phyloP scores from a whole-genome alignment of 2,329 filamentous ascomycete species.

The Nemania serpens region DNA sequence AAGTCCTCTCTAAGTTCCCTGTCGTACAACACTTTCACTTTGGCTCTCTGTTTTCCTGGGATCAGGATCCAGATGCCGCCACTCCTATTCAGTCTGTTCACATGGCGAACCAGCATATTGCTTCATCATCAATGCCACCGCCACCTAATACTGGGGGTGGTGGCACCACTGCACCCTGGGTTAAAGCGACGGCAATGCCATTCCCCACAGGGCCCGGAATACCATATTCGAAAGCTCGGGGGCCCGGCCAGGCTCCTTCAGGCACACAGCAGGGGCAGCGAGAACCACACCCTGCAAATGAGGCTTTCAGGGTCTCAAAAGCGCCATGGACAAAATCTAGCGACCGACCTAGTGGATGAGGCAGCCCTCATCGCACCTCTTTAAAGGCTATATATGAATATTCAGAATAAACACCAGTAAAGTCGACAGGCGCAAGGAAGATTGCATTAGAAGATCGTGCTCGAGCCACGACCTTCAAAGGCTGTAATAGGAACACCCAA shows the following conservation, averaged over 20 bases:
- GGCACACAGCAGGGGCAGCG: conserved; percentile 29
- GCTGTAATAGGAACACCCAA: too few relatives aligned
- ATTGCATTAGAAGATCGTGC: too few relatives aligned
- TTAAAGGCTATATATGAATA: not conserved
- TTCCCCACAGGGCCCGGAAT: conserved; percentile 40
- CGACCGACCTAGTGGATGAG: conserved; percentile 37
- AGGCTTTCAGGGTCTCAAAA: conserved; percentile 24
- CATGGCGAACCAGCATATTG: conserved; percentile 58
- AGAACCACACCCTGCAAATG: conserved; percentile 27
- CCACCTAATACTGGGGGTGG: conserved; percentile 27
- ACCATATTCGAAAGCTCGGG: conserved; percentile 36
- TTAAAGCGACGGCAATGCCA: conserved; percentile 48
- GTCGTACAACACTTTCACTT: conserved; percentile 97
- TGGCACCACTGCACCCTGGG: conserved; percentile 53
- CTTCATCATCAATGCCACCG: conserved; percentile 38
- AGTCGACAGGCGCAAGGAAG: too few relatives aligned
- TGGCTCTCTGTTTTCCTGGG: conserved; percentile 79
- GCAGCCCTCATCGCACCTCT: not conserved
- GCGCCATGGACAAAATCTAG: conserved; percentile 39
- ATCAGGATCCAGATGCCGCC: conserved; percentile 65
- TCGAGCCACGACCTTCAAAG: too few relatives aligned
- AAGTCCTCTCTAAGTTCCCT: conserved; percentile 94
- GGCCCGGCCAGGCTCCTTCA: conserved; percentile 29
- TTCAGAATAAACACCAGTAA: too few relatives aligned
- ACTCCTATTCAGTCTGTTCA: conserved; percentile 58